phyloP scores from a whole-genome alignment of 78 protist species.

The Cavenderia fasciculata region DNA sequence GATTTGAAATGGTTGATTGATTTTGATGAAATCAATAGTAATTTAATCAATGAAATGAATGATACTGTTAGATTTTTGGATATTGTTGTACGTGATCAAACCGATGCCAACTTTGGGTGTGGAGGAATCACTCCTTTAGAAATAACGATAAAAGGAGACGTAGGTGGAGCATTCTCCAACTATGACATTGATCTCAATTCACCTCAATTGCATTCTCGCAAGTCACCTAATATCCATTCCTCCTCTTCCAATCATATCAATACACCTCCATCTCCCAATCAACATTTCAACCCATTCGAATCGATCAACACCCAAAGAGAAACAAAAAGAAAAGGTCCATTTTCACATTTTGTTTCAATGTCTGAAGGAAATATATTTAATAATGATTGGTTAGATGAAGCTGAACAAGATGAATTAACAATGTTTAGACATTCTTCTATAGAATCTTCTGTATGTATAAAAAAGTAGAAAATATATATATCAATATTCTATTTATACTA shows the following conservation, averaged over 20 bases:
- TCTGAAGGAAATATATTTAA: conserved; percentile 58
- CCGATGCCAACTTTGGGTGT: neutral
- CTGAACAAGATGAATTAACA: conserved; percentile 60
- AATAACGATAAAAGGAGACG: conserved; percentile 33
- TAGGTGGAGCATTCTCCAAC: conserved; percentile 1
- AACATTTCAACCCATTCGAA: conserved; percentile 70
- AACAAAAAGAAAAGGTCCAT: conserved; percentile 60
- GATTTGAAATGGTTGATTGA: conserved; percentile 49
- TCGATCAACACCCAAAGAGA: neutral
- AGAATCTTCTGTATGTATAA: conserved; percentile 57
- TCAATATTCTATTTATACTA: too few relatives aligned
- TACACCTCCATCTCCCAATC: neutral
- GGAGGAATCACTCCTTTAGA: conserved; percentile 32
- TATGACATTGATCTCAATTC: conserved; percentile 11
- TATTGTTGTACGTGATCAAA: neutral
- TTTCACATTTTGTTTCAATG: conserved; percentile 43
- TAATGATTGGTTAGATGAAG: conserved; percentile 60
- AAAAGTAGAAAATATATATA: too few relatives aligned
- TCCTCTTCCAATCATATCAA: neutral
- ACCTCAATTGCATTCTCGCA: neutral
- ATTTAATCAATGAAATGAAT: conserved; percentile 6
- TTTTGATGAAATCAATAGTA: conserved; percentile 28
- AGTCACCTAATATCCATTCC: neutral
- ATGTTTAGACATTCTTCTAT: conserved; percentile 60
- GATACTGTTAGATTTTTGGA: conserved; percentile 6